Conservation (phyloP, 352 stramenopile genomes). For the Pythium volutum region DNA sequence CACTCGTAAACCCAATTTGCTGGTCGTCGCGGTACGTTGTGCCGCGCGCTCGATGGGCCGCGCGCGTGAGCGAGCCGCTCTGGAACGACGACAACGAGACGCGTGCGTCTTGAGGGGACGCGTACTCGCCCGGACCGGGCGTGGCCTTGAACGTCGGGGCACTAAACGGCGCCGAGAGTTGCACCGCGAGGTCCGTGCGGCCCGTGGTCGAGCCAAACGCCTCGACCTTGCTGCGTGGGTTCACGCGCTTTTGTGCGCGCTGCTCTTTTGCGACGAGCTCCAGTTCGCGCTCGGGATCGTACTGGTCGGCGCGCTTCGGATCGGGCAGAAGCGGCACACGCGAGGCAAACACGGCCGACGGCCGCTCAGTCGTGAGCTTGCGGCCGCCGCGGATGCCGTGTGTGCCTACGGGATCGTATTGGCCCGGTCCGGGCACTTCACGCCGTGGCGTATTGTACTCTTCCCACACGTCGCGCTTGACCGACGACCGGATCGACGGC, state of each 20-base stretch:
- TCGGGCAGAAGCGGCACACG: constrained; percentile 62
- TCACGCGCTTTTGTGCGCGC: constrained; percentile 18
- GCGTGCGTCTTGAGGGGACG: constrained; percentile 13
- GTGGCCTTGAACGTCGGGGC: constrained; percentile 52
- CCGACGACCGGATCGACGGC: constrained; percentile 59
- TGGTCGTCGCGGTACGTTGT: constrained; percentile 35
- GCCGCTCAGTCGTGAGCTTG: constrained; percentile 18
- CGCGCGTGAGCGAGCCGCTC: constrained; percentile 1
- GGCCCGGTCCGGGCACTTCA: constrained; percentile 55
- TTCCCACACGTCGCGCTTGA: constrained; percentile 71
- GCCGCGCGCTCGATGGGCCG: constrained; percentile 6
- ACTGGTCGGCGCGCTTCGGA: constrained; percentile 39
- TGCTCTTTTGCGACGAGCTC: constrained; percentile 55
- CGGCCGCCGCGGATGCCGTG: constrained; percentile 8
- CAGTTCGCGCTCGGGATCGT: constrained; percentile 62
- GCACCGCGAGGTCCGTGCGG: constrained; percentile 48
- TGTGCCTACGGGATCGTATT: constrained; percentile 39
- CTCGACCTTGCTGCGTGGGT: constrained; percentile 38
- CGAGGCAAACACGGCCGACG: constrained; percentile 71
- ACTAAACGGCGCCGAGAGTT: constrained; percentile 56
- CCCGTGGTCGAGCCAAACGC: constrained; percentile 70
- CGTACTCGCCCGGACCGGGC: constrained; percentile 61
- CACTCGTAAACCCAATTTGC: constrained; percentile 64
- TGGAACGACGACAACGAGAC: constrained; percentile 9
- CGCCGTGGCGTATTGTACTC: constrained; percentile 48